These are phyloP conservation scores for Wickerhamiella infanticola DNA, from an alignment of 1,139 yeast genomes.

Conservation along the genomic window DNA sequence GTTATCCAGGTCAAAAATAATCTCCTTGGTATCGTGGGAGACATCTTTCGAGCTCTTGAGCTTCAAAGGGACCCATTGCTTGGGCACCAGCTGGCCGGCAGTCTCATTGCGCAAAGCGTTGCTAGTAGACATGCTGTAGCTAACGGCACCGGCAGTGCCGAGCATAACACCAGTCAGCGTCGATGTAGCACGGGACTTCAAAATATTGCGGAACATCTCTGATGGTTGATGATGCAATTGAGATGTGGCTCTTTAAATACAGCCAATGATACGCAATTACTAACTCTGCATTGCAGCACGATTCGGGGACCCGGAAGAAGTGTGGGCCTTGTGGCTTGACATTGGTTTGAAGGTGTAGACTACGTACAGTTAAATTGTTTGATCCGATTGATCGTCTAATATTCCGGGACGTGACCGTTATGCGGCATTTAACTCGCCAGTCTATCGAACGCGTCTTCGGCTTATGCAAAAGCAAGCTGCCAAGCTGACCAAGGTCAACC, in stretches of 20 bases:
- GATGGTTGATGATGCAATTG: not conserved
- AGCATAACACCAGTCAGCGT: slow-evolving; percentile 20
- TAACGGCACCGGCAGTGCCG: slow-evolving; percentile 19
- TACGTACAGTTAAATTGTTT: too few species aligned
- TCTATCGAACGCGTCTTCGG: too few species aligned
- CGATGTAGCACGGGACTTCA: slow-evolving; percentile 4
- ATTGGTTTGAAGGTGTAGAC: too few species aligned
- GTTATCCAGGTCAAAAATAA: slow-evolving; percentile 57
- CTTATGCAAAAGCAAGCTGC: too few species aligned
- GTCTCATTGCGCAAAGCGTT: slow-evolving; percentile 17
- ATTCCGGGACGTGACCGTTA: too few species aligned
- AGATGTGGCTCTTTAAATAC: not conserved
- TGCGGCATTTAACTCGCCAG: too few species aligned
- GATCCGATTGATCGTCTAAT: too few species aligned
- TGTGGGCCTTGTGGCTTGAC: too few species aligned
- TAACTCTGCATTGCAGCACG: not conserved
- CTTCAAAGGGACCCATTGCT: slow-evolving; percentile 67
- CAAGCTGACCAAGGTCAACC: too few species aligned
- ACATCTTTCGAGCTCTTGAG: slow-evolving; percentile 38
- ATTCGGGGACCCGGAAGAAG: too few species aligned
- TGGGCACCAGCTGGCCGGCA: slow-evolving; percentile 40
- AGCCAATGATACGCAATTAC: not conserved
- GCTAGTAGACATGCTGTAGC: slow-evolving; percentile 12
- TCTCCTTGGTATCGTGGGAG: slow-evolving; percentile 38
- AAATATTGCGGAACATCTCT: slow-evolving; percentile 3